These are phyloP conservation scores for Periconia digitata DNA, from an alignment of 2,329 filamentous ascomycete genomes.

Conservation along the genomic window DNA sequence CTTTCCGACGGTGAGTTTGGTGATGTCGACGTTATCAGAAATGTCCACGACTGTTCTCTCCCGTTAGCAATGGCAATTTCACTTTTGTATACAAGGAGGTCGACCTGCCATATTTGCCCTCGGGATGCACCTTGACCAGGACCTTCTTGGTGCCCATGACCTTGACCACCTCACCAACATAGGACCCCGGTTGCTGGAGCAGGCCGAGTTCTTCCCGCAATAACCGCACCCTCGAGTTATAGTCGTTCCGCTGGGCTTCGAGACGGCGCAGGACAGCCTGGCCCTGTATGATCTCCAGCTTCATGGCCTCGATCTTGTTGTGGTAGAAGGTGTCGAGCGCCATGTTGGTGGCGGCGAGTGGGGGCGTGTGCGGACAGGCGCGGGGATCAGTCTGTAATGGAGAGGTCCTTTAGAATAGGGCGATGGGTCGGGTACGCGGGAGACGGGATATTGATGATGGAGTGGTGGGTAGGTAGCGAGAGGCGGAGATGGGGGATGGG, in stretches of 20 bases:
- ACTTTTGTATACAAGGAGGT: slow-evolving; percentile 2
- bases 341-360: slow-evolving; percentile 64
- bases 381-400: not conserved
- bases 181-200: slow-evolving; percentile 94
- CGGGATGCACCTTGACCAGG: slow-evolving; percentile 96
- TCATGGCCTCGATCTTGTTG: slow-evolving; percentile 99
- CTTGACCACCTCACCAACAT: slow-evolving; percentile 99
- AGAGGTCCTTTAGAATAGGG: too few relatives aligned
- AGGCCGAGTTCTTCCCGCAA: slow-evolving; percentile 93
- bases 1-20: slow-evolving; percentile 96
- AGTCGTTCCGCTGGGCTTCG: slow-evolving; percentile 98
- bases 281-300: slow-evolving; percentile 99
- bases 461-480: not conserved
- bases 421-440: not conserved
- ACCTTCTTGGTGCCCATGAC: slow-evolving; percentile 99
- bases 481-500: slow-evolving; percentile 53
- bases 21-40: slow-evolving; percentile 88
- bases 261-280: slow-evolving; percentile 92
- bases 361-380: slow-evolving; percentile 1
- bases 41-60: slow-evolving; percentile 82
- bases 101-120: slow-evolving; percentile 92
- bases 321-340: slow-evolving; percentile 99
- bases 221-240: slow-evolving; percentile 95
- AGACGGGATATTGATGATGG: not conserved
- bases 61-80: slow-evolving; percentile 4